Evolutionary conservation across 305 asterid species (phyloP), one percentile per base, ranked within the genome.

Genomic region (Caryopteris hybrid): DNA sequence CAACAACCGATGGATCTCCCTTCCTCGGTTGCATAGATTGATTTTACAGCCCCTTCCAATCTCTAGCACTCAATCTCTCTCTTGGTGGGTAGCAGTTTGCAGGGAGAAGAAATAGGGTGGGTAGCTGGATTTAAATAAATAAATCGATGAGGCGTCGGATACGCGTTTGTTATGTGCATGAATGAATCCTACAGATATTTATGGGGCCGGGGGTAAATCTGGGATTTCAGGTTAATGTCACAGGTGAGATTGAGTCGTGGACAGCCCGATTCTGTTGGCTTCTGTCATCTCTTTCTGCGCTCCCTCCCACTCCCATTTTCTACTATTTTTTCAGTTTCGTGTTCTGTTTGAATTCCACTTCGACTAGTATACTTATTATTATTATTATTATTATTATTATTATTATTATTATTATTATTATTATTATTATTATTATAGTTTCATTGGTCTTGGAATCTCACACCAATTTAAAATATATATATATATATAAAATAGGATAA

Each of bases 1-100:
- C 74, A 73, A 38, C 71, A 68, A 76, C 74, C 83, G 81, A 82
- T 43, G 81, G 72, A 50, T 66, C 58, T 39, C 46, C 66, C 72
- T 29, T 73, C 84, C 71, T 76, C 74, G 88, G 77, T 84, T 78
- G 94, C 94, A 87, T 87, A 87, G 90, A 83, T 71, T 27, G 70
- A 70, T 68, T 8, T 31, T 33, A 1, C 12, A 36, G 41, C 42
- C 25, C 64, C 5, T 50, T 20, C 60, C 59, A 66, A 18, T 6
- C 54, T 54, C 46, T 52, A 39, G 42, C 57, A 42, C 42, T 29
- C 36, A 0, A 0, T 8, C n/a, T n/a, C n/a, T n/a, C n/a, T n/a
- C n/a, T 5, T 31, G 36, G 36, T 5, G 36, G 36, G 4, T 0
- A 1, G 31, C 47, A 25, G 39, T 45, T 50, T 61, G 45, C 45